phyloP scores from a whole-genome alignment of 345 rosid genomes.

The Anacardium occidentale region DNA sequence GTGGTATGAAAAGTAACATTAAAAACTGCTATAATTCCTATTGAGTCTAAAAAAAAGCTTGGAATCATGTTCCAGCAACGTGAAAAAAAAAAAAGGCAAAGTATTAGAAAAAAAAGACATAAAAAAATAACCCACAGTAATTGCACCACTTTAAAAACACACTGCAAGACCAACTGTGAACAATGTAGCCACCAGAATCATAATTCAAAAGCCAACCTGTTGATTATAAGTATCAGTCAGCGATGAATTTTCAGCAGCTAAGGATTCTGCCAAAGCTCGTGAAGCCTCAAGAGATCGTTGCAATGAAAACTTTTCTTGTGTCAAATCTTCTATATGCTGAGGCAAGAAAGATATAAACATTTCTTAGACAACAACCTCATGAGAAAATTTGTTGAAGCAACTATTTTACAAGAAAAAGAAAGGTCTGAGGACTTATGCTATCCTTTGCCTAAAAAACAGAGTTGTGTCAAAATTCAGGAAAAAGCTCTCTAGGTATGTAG shows the following conservation, averaged over 20 bases:
- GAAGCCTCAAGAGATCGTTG: conserved; percentile 99
- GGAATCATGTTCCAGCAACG: too few species aligned
- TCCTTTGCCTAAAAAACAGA: neutral
- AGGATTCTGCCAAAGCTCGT: conserved; percentile 80
- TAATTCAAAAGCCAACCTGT: conserved; percentile 55
- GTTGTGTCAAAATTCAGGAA: neutral
- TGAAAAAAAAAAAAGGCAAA: neutral
- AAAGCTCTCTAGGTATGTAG: neutral
- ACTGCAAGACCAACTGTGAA: neutral
- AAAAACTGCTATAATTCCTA: too few species aligned
- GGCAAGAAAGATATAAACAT: conserved; percentile 2
- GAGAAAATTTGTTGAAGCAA: neutral
- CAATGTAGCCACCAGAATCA: conserved; percentile 6
- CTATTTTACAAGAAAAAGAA: neutral
- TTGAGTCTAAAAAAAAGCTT: too few species aligned
- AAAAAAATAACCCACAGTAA: neutral
- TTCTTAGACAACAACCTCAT: neutral
- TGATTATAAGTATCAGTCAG: conserved; percentile 88
- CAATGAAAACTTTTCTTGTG: conserved; percentile 90
- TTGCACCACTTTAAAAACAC: neutral
- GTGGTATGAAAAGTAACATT: too few species aligned
- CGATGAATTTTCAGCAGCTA: conserved; percentile 95
- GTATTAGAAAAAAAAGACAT: neutral
- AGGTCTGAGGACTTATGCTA: neutral
- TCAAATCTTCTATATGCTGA: conserved; percentile 98